These are phyloP conservation scores for Mitragyna speciosa DNA, from an alignment of 257 asterid species.

Conservation along the genomic window DNA sequence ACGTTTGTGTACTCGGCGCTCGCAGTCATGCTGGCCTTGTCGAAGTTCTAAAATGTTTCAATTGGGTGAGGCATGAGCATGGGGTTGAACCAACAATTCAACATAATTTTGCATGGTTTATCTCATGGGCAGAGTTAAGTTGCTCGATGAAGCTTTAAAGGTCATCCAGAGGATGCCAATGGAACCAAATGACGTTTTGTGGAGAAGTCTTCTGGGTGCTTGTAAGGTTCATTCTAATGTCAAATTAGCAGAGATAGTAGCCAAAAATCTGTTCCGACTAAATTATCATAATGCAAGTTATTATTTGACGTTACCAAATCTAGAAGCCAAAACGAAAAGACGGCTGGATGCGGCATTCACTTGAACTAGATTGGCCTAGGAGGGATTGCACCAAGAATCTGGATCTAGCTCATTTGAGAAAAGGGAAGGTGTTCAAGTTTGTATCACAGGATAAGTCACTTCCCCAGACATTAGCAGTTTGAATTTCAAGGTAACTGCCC, in stretches of 20 bases:
- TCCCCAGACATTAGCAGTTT: conserved; percentile 67
- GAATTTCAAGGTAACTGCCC: conserved; percentile 75
- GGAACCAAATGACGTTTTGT: conserved; percentile 60
- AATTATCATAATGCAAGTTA: conserved; percentile 58
- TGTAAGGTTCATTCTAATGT: conserved; percentile 57
- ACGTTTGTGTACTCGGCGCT: conserved; percentile 67
- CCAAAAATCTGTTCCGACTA: conserved; percentile 34
- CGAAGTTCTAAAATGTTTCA: conserved; percentile 44
- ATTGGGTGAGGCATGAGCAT: conserved; percentile 51
- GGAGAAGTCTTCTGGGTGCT: conserved; percentile 73
- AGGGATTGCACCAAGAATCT: conserved; percentile 39
- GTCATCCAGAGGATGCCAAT: conserved; percentile 59
- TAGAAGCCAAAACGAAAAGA: conserved; percentile 60
- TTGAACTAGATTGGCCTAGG: conserved; percentile 43
- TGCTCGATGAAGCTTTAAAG: conserved; percentile 48
- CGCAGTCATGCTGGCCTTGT: conserved; percentile 65
- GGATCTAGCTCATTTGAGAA: conserved; percentile 64
- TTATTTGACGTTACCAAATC: conserved; percentile 51
- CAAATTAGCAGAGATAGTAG: conserved; percentile 56
- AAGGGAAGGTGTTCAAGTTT: conserved; percentile 53
- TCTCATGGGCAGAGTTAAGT: conserved; percentile 66
- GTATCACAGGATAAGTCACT: conserved; percentile 53
- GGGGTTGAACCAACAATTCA: conserved; percentile 56
- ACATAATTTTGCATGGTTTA: conserved; percentile 87
- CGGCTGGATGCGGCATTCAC: conserved; percentile 52